Evolutionary conservation across 2,329 filamentous ascomycete species (phyloP).

Genomic region (Exophiala calicioides): DNA sequence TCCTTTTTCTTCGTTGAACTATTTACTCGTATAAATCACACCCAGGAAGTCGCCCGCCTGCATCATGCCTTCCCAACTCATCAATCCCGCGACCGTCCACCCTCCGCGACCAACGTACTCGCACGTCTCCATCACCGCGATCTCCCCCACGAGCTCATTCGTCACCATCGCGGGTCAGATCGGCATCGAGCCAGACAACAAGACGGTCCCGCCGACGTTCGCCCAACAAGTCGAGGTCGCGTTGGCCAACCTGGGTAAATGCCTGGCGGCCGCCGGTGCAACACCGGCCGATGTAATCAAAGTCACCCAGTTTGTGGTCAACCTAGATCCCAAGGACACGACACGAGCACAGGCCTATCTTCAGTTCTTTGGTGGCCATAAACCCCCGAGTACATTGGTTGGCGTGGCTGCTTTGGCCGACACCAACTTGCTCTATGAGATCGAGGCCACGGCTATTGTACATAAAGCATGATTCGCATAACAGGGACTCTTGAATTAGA

Average conservation of each 20-base stretch:
- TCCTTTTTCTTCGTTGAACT: too few relatives aligned
- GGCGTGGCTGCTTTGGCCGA: constrained; percentile 21
- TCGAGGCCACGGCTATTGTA: constrained; percentile 24
- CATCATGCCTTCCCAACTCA: constrained; percentile 14
- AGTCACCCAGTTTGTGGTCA: constrained; percentile 24
- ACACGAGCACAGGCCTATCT: constrained; percentile 14
- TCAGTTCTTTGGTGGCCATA: constrained; percentile 17
- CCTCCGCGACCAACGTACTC: constrained; percentile 20
- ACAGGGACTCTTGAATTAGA: too few relatives aligned
- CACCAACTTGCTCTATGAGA: constrained; percentile 19
- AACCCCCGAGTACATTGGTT: constrained; percentile 21
- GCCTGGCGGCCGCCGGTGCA: constrained; percentile 19
- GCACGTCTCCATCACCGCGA: constrained; percentile 16
- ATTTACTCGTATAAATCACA: too few relatives aligned
- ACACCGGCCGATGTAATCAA: constrained; percentile 23
- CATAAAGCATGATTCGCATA: constrained; percentile 8
- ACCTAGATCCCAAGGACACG: constrained; percentile 17
- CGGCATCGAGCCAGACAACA: constrained; percentile 10
- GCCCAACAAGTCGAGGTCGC: constrained; percentile 22
- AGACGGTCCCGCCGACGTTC: constrained; percentile 8
- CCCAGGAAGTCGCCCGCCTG: too few relatives aligned
- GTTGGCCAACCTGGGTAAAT: constrained; percentile 21
- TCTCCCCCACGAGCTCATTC: constrained; percentile 15
- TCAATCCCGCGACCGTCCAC: constrained; percentile 19
- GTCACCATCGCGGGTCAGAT: constrained; percentile 24